Conservation (phyloP, 176 grass and related monocot species). For the Rhynchospora tenuis region DNA sequence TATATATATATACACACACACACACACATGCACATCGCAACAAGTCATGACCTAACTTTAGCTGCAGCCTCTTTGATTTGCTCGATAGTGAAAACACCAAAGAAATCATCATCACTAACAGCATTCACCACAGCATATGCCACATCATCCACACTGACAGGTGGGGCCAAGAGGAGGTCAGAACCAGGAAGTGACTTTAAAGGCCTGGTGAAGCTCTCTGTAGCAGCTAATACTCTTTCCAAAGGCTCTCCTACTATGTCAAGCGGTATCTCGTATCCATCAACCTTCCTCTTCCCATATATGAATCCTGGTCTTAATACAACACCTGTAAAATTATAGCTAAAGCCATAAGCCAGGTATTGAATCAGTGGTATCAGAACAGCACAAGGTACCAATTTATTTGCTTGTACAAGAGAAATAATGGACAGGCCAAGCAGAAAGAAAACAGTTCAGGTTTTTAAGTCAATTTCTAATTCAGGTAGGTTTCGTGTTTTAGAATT, state of each 20-base stretch:
- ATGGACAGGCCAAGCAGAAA: background rate
- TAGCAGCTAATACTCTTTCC: conserved; percentile 54
- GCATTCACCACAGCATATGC: conserved; percentile 67
- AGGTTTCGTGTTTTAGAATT: background rate
- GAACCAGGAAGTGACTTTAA: conserved; percentile 75
- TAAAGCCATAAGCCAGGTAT: background rate
- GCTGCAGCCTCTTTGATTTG: conserved; percentile 82
- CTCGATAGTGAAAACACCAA: conserved; percentile 80
- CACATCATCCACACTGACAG: conserved; percentile 90
- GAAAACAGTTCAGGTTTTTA: background rate
- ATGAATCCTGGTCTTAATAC: conserved; percentile 90
- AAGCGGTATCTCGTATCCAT: conserved; percentile 78
- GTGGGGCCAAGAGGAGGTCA: conserved; percentile 65
- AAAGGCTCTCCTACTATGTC: conserved; percentile 67
- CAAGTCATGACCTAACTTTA: conserved; percentile 40
- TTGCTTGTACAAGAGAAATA: background rate
- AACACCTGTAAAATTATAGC: conserved; percentile 42
- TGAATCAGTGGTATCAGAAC: background rate
- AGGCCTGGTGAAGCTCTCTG: conserved; percentile 68
- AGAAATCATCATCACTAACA: conserved; percentile 63
- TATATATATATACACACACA: background rate
- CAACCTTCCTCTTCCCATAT: conserved; percentile 83
- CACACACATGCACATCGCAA: background rate
- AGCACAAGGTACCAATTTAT: background rate
- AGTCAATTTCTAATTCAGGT: background rate